Base-by-base conservation (phyloP, 495 filamentous ascomycete genomes). In the Annulohypoxylon nitens region DNA sequence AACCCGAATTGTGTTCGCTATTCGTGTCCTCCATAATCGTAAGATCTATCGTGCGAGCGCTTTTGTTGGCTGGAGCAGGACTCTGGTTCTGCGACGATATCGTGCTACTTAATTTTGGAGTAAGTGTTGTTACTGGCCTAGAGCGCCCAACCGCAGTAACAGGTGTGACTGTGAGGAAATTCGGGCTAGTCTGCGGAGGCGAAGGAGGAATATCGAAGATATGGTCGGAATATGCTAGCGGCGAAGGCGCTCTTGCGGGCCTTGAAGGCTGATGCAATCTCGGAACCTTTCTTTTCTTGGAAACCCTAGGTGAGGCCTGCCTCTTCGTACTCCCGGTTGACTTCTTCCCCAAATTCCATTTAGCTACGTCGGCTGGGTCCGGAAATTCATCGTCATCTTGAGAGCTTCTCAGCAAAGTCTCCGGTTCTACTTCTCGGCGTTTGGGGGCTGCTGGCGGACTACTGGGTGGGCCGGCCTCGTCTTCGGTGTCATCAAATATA, bases 201-300 rank as follows among this genome's bases (percentile, higher is more conserved):
- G 77, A 79, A 41, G 70, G 66, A 39, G 77, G 77, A 48, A 79
- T 70, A 57, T 79, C 70, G 33, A 77, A 79, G 16, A 79, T 57
- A 57, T 64, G 23, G 18, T 48, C 25, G 20, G 64, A n/a, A 18
- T 37, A 20, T 41, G 43, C 47, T 16, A 37, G 25, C 7, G 61
- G 43, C 4, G 77, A 73, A 12, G 16, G 20, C 30, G 61, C 47
- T 36, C 67, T 66, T 30, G 41, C 30, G 1, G 57, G 54, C 10
- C 70, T 70, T 6, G 59, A 37, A 53, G 75, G 68, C 47, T 70
- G 63, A 18, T 57, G 47, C 54, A 68, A 18, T 41, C 54, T 79
- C n/a, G 57, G 64, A 4, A 69, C 51, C 55, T 77, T 79, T 20
- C 41, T 67, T 64, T 63, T 76, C 23, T 58, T 47, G 1, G 75